Base-by-base conservation (phyloP, 805 yeast species). In the Kregervanrija delftensis region DNA sequence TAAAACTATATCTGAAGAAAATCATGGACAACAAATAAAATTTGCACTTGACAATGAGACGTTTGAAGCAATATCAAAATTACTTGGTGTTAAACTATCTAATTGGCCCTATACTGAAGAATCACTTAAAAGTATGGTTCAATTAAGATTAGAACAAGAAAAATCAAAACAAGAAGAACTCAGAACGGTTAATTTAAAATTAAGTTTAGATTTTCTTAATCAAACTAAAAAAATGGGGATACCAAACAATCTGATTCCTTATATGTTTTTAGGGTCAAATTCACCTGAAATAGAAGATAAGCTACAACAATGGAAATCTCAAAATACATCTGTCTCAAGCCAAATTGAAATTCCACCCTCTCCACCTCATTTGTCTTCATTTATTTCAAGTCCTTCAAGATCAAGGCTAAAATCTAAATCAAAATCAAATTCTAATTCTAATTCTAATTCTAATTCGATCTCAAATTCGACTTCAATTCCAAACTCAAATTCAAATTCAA, bases 81-180 rank as follows among this genome's bases (percentile, higher is more conserved):
- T 46, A 17, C 16, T 46, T 28, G 49, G 49, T 13, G 49, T 46
- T n/a, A n/a, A 11, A 3, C 28, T 43, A 11, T 12, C 44, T 4
- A 30, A 35, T 16, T 46, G 49, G 49, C 49, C 49, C 8, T 46
- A 40, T 14, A 42, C 30, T 22, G 41, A 38, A 5, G 41, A 17
- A 6, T 30, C 45, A 11, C 33, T 42, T 5, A 17, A 22, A 22
- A 22, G 28, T 6, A 22, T 71, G 40, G 51, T 73, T 12, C 51
- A 54, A 30, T 59, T 67, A 33, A 64, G 64, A 51, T 59, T 61
- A 2, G 75, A 71, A 47, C 72, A 72, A 50, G 77, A 72, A 45
- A 62, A 59, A 44, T 64, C 74, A 4, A 63, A 56, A 45, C 72
- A 65, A 42, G 74, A 71, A 43, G 54, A 61, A 33, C 45, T 61